Percentiles rank a stretch among this genome's conserved stretches.
phyloP scores from a whole-genome alignment of 768 basidiomycete species.

The Pleurotus pulmonarius region DNA sequence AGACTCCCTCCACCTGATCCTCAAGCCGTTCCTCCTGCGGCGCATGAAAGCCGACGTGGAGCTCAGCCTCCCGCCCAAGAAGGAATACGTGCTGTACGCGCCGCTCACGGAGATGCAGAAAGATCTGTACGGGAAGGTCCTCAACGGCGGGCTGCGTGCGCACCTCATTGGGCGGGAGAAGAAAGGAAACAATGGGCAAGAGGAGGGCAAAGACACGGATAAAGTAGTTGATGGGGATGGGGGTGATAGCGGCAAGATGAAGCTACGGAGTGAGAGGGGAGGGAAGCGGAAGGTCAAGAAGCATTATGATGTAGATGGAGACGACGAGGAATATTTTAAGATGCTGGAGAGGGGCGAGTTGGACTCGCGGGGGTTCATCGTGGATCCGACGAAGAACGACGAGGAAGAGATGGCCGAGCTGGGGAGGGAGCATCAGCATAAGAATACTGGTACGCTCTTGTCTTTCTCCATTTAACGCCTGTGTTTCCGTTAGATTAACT shows the following conservation, averaged over 20 bases:
- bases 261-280: constrained; percentile 28
- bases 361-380: constrained; percentile 28
- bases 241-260: constrained; percentile 10
- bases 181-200: constrained; percentile 21
- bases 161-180: constrained; percentile 46
- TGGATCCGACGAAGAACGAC: constrained; percentile 25
- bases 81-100: constrained; percentile 92
- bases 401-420: constrained; percentile 48
- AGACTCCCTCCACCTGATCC: constrained; percentile 78
- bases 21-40: constrained; percentile 93
- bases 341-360: constrained; percentile 49
- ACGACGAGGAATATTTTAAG: constrained; percentile 63
- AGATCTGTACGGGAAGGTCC: constrained; percentile 79
- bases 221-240: constrained; percentile 24
- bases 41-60: constrained; percentile 89
- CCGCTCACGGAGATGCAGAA: constrained; percentile 81
- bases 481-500: background rate
- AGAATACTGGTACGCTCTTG: constrained; percentile 48
- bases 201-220: constrained; percentile 12
- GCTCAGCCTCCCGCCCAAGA: constrained; percentile 79
- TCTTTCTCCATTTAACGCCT: background rate
- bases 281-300: constrained; percentile 31
- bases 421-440: constrained; percentile 54
- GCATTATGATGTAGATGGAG: constrained; percentile 53
- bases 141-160: constrained; percentile 65